Evolutionary conservation across 108 stramenopile genomes (phyloP).

Genomic region (Nitzschia sp.): DNA sequence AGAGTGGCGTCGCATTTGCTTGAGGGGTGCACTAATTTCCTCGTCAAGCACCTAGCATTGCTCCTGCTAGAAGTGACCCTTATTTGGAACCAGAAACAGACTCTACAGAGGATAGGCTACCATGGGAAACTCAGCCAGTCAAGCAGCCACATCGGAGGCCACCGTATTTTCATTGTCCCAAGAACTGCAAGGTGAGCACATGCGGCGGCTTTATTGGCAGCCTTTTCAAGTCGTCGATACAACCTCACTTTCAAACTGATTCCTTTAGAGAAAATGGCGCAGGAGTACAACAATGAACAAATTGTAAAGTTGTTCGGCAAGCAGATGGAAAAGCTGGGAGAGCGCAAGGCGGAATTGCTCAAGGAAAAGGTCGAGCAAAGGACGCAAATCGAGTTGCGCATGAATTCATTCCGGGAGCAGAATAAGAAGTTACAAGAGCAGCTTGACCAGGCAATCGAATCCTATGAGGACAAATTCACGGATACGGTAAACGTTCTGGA

Average conservation of each 20-base stretch:
- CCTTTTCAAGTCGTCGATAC: neutral
- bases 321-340: constrained; percentile 41
- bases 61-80: no score
- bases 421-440: constrained; percentile 24
- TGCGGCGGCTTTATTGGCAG: neutral
- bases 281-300: constrained; percentile 40
- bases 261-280: constrained; percentile 21
- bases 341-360: constrained; percentile 20
- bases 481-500: constrained; percentile 29
- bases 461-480: constrained; percentile 32
- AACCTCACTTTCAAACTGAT: neutral
- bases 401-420: constrained; percentile 28
- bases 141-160: constrained; percentile 9
- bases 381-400: constrained; percentile 14
- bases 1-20: no score
- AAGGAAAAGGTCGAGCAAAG: constrained; percentile 25
- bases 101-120: no score
- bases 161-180: constrained; percentile 30
- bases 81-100: no score
- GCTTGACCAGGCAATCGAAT: constrained; percentile 27
- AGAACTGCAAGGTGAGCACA: constrained; percentile 20
- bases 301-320: constrained; percentile 43
- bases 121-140: constrained; percentile 22
- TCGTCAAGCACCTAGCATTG: no score
- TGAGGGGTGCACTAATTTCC: no score